Base-by-base conservation (phyloP, 257 asterid genomes). In the Przewalskia tangutica region DNA sequence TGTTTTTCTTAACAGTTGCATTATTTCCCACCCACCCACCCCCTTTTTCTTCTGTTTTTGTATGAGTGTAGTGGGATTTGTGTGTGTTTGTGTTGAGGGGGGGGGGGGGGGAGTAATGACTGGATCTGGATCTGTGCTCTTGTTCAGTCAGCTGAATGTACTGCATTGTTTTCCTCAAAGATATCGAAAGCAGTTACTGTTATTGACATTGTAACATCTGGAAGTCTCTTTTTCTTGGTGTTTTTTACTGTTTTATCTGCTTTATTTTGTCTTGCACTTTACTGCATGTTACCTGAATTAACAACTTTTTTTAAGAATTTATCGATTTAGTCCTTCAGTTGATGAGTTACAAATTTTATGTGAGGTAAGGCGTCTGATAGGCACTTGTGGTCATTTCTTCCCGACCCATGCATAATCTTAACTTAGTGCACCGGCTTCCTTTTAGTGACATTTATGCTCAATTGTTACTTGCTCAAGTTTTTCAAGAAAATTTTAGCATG, bases 71-170 rank as follows among this genome's bases (percentile, higher is more conserved):
- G 42, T 38, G 53, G 54, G 80, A 27, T 27, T n/a, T 79, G 63
- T n/a, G 17, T 68, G 51, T n/a, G 42, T 36, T 7, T 46, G 9
- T 10, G 54, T 3, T 6, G 12, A 46, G 83, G 34, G 36, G 36
- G 80, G 56, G 86, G 78, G 8, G 23, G 77, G 11, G 34, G 48
- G 12, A 32, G 16, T 5, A 7, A 14, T 46, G 65, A 13, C 79
- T 73, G 62, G 79, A 48, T 73, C 79, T 73, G 46, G 79, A 73
- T 73, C 79, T 50, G 62, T 75, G 62, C 13, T 75, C 80, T 23
- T 46, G 79, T 46, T 71, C n/a, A 20, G 79, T 46, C 79, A 71
- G 79, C 20, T 46, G 50, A 0, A 75, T 48, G 62, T 75, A 23
- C 46, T 75, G 23, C 62, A 75, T 75, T 75, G 80, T 23, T 50